phyloP scores from a whole-genome alignment of 2,329 filamentous ascomycete species.

The Ramichloridium luteum region DNA sequence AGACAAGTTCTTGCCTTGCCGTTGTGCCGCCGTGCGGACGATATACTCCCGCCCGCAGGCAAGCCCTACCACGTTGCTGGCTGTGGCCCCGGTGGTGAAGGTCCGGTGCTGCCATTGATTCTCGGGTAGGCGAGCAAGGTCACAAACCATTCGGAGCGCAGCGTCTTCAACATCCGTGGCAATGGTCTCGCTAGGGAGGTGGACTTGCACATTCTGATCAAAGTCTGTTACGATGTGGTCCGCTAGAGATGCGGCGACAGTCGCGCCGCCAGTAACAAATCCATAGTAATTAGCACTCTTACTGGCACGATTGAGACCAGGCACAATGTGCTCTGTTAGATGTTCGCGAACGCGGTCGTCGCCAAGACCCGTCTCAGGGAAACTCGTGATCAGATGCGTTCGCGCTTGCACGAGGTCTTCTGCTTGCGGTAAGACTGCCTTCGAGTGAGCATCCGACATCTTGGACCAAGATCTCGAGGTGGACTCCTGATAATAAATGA shows the following conservation, averaged over 20 bases:
- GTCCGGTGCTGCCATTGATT: constrained; percentile 56
- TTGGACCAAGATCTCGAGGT: too few species aligned
- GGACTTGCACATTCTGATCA: constrained; percentile 77
- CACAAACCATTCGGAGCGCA: constrained; percentile 56
- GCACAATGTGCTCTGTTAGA: neutral
- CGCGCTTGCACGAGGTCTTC: too few species aligned
- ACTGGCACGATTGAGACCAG: constrained; percentile 25
- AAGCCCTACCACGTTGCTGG: constrained; percentile 52
- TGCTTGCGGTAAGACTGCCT: too few species aligned
- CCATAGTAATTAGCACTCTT: constrained; percentile 65
- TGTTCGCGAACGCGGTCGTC: constrained; percentile 2
- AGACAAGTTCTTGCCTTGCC: constrained; percentile 23
- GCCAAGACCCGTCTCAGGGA: constrained; percentile 1
- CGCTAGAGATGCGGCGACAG: constrained; percentile 67
- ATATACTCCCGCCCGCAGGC: constrained; percentile 60
- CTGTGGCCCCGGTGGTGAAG: constrained; percentile 65
- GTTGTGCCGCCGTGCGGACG: constrained; percentile 34
- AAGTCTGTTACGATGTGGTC: constrained; percentile 71
- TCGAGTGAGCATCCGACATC: too few species aligned
- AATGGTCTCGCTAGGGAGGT: constrained; percentile 63
- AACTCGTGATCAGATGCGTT: neutral
- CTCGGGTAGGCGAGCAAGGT: constrained; percentile 50
- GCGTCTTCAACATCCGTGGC: constrained; percentile 64
- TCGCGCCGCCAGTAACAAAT: constrained; percentile 73
- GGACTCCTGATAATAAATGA: too few species aligned